phyloP scores from a whole-genome alignment of 2,329 filamentous ascomycete genomes.

The Thielaviopsis ethacetica region DNA sequence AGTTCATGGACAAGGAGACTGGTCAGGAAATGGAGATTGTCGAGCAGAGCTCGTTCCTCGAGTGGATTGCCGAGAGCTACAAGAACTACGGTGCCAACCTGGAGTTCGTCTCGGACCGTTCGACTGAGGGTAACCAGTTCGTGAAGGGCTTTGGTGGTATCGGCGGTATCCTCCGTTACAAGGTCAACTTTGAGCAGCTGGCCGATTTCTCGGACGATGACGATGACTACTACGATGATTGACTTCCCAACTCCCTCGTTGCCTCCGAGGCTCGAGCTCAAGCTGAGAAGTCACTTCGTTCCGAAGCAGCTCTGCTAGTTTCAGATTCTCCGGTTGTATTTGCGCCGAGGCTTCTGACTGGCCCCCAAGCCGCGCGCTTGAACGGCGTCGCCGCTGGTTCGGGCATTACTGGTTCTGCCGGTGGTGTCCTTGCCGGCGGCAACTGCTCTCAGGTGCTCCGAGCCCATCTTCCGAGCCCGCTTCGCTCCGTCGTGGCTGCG shows the following conservation, averaged over 20 bases:
- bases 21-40: conserved; percentile 95
- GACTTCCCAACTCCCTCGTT: conserved; percentile 79
- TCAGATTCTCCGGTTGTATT: conserved; percentile 25
- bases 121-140: conserved; percentile 97
- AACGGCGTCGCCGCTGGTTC: conserved; percentile 19
- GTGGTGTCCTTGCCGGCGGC: conserved; percentile 19
- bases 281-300: conserved; percentile 28
- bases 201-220: conserved; percentile 80
- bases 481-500: conserved; percentile 51
- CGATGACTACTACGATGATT: conserved; percentile 93
- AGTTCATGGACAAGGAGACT: conserved; percentile 90
- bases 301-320: conserved; percentile 24
- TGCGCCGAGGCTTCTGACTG: conserved; percentile 27
- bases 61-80: conserved; percentile 98
- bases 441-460: conserved; percentile 30
- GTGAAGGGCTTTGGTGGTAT: conserved; percentile 99
- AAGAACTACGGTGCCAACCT: conserved; percentile 91
- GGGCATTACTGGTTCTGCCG: conserved; percentile 16
- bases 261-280: conserved; percentile 68
- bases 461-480: conserved; percentile 44
- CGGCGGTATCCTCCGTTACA: conserved; percentile 92
- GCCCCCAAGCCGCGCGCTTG: conserved; percentile 21
- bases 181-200: conserved; percentile 99
- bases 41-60: conserved; percentile 82
- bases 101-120: conserved; percentile 95